Conservation (phyloP, 1,139 yeast species). For the Kodamaea suecica region DNA sequence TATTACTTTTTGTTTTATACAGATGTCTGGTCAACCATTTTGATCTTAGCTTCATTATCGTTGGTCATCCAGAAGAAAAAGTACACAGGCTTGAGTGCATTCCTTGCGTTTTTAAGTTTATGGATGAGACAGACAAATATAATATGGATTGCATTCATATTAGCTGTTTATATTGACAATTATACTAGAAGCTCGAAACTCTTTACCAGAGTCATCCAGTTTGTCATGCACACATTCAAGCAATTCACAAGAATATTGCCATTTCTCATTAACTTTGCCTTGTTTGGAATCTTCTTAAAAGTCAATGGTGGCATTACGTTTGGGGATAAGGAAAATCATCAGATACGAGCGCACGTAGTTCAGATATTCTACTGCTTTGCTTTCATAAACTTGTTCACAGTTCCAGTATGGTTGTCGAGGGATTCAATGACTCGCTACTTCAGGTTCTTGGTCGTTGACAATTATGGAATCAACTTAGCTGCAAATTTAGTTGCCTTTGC, state of each 20-base stretch:
- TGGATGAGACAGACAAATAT: constrained; percentile 88
- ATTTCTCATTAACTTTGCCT: constrained; percentile 46
- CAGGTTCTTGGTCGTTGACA: constrained; percentile 20
- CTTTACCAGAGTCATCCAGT: constrained; percentile 13
- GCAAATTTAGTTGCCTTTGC: constrained; percentile 18
- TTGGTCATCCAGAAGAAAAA: constrained; percentile 28
- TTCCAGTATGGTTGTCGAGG: constrained; percentile 64
- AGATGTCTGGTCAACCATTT: constrained; percentile 84
- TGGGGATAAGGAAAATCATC: constrained; percentile 87
- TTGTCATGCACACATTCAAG: constrained; percentile 20
- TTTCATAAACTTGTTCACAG: constrained; percentile 60
- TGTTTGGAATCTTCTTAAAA: constrained; percentile 56
- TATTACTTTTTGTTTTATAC: constrained; percentile 83
- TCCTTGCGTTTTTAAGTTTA: constrained; percentile 56
- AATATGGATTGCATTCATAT: constrained; percentile 73
- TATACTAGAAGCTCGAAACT: constrained; percentile 17
- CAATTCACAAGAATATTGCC: constrained; percentile 43
- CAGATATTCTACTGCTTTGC: constrained; percentile 77
- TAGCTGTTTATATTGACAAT: constrained; percentile 54
- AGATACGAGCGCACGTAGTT: constrained; percentile 64
- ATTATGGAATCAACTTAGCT: constrained; percentile 17
- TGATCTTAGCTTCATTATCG: constrained; percentile 47
- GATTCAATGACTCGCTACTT: constrained; percentile 36
- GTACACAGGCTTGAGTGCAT: constrained; percentile 31
- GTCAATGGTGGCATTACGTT: constrained; percentile 78